phyloP scores from a whole-genome alignment of 805 yeast species.

The Candida silvicultrix region DNA sequence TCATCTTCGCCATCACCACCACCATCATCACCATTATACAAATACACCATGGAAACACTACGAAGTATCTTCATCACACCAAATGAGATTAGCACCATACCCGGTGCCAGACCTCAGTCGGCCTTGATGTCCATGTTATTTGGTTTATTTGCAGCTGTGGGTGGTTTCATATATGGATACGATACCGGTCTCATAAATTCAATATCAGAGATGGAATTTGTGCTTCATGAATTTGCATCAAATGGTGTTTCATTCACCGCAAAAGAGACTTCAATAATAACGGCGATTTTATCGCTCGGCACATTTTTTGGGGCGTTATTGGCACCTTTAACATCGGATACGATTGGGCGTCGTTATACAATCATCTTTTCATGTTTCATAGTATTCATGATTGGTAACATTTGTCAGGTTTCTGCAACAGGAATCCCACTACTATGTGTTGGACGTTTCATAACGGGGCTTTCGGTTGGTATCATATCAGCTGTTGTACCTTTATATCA shows the following conservation, averaged over 20 bases:
- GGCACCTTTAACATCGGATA: conserved; percentile 63
- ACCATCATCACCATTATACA: background rate
- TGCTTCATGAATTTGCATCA: conserved; percentile 47
- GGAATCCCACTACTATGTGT: conserved; percentile 48
- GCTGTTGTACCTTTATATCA: conserved; percentile 81
- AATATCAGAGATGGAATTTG: conserved; percentile 68
- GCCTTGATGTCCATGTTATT: conserved; percentile 63
- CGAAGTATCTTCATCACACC: conserved; percentile 17
- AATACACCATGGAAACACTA: conserved; percentile 5
- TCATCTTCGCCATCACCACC: background rate
- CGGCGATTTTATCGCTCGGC: conserved; percentile 77
- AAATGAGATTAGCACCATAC: conserved; percentile 5
- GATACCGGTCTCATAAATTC: conserved; percentile 87
- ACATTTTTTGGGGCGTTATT: conserved; percentile 63
- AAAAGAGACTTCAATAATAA: conserved; percentile 61
- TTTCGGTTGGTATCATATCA: conserved; percentile 71
- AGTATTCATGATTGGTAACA: conserved; percentile 65
- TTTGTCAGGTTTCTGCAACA: conserved; percentile 56
- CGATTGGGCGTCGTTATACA: conserved; percentile 63
- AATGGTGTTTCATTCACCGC: conserved; percentile 44
- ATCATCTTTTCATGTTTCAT: conserved; percentile 56
- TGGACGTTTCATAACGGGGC: conserved; percentile 69
- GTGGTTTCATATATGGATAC: conserved; percentile 85
- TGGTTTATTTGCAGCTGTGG: conserved; percentile 81
- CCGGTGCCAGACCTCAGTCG: conserved; percentile 35